These are phyloP conservation scores for Monosporascus sp. DNA, from an alignment of 2,329 filamentous ascomycete species.

Conservation along the genomic window DNA sequence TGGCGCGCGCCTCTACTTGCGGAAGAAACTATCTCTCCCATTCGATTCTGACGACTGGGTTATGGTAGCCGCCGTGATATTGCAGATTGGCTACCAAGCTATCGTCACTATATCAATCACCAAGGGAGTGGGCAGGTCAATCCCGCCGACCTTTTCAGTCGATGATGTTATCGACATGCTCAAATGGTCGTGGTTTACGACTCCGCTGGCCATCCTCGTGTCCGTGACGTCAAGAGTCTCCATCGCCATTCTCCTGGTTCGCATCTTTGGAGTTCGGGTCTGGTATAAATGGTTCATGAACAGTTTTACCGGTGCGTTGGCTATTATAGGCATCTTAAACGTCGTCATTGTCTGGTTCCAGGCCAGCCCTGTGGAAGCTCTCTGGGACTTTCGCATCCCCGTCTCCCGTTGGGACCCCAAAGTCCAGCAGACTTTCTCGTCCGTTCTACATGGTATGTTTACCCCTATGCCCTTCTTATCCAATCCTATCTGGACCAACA, in stretches of 20 bases:
- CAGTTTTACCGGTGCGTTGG: neutral
- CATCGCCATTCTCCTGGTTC: neutral
- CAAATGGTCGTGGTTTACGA: neutral
- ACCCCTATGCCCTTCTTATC: neutral
- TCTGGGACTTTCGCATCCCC: neutral
- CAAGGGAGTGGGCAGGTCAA: no score
- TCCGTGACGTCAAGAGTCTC: neutral
- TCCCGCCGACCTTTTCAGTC: no score
- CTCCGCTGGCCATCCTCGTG: neutral
- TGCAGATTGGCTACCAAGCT: no score
- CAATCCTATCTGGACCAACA: neutral
- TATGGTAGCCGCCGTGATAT: no score
- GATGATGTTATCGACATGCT: neutral
- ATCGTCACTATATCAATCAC: no score
- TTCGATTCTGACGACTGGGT: no score
- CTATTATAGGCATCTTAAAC: neutral
- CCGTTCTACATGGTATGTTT: neutral
- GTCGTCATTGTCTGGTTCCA: neutral
- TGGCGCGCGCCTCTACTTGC: no score
- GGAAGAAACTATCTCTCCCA: no score
- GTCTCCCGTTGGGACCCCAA: no score
- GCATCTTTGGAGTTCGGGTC: neutral
- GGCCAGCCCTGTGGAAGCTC: neutral
- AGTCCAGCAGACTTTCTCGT: neutral
- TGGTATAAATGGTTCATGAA: neutral